Conservation (phyloP, 192 early-diverging fungal species). For the Haplosporangium gracile region DNA sequence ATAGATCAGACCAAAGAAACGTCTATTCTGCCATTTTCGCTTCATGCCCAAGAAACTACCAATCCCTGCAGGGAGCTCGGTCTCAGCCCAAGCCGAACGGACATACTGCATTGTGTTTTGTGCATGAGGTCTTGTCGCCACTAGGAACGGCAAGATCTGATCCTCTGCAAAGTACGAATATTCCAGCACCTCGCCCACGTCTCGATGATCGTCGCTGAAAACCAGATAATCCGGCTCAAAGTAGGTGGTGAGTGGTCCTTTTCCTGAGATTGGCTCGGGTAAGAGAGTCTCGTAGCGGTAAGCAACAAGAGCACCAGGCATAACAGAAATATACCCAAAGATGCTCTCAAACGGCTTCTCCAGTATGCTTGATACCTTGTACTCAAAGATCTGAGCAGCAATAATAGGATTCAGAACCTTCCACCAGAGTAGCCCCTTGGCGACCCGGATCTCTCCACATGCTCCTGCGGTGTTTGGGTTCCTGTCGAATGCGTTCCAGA, state of each 20-base stretch:
- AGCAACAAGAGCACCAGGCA: constrained; percentile 46
- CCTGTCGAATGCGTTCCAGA: constrained; percentile 51
- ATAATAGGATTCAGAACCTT: constrained; percentile 50
- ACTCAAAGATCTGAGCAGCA: constrained; percentile 52
- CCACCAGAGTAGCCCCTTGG: constrained; percentile 56
- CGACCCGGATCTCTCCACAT: constrained; percentile 52
- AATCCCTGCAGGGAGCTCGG: constrained; percentile 40
- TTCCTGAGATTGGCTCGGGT: constrained; percentile 49
- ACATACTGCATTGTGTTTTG: constrained; percentile 54
- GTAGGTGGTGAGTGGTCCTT: constrained; percentile 45
- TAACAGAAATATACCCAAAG: constrained; percentile 55
- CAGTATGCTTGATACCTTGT: constrained; percentile 49
- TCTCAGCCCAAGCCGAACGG: constrained; percentile 51
- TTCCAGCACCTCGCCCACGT: constrained; percentile 40
- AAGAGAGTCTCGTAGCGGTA: constrained; percentile 50
- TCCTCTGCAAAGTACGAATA: constrained; percentile 56
- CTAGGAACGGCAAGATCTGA: constrained; percentile 49
- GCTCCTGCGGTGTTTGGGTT: constrained; percentile 46
- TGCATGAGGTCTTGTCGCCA: constrained; percentile 30
- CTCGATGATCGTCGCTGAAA: constrained; percentile 47
- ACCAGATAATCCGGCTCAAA: constrained; percentile 54
- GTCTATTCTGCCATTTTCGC: constrained; percentile 54
- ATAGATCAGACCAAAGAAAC: constrained; percentile 53
- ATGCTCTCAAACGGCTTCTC: constrained; percentile 57
- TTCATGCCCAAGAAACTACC: constrained; percentile 54